phyloP scores from a whole-genome alignment of 1,284 basidiomycete genomes.

The Cryptococcus sp. region DNA sequence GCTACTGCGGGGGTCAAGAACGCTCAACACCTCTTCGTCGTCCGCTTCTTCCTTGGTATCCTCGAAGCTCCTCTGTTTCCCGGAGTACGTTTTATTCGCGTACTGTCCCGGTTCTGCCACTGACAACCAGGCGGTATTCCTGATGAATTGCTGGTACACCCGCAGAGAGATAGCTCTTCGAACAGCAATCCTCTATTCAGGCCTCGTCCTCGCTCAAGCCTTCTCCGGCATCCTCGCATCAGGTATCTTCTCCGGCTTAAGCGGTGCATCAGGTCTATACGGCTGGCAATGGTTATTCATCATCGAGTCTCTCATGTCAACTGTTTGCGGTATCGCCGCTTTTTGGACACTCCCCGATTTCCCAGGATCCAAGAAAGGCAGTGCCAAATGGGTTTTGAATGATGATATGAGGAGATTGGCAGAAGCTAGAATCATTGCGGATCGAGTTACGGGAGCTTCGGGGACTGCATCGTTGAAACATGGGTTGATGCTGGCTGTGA shows the following conservation, averaged over 20 bases:
- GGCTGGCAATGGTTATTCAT: constrained; percentile 24
- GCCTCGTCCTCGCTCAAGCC: constrained; percentile 11
- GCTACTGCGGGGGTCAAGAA: constrained; percentile 24
- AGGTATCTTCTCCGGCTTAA: constrained; percentile 16
- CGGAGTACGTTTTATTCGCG: neutral
- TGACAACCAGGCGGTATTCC: constrained; percentile 24
- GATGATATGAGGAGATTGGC: constrained; percentile 17
- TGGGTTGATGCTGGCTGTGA: constrained; percentile 15
- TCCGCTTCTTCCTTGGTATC: constrained; percentile 43
- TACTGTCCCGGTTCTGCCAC: constrained; percentile 20
- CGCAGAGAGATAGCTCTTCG: constrained; percentile 17
- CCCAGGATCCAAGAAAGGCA: constrained; percentile 24
- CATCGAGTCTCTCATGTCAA: constrained; percentile 31
- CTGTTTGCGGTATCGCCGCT: constrained; percentile 10
- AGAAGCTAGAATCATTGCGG: constrained; percentile 16
- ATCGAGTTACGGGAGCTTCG: too few relatives aligned
- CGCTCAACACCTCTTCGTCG: constrained; percentile 26
- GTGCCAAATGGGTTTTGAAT: constrained; percentile 23
- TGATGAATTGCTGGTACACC: constrained; percentile 36
- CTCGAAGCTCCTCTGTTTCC: constrained; percentile 21
- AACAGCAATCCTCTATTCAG: constrained; percentile 10
- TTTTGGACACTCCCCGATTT: constrained; percentile 25
- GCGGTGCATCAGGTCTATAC: constrained; percentile 6
- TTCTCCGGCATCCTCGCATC: constrained; percentile 19
- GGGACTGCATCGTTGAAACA: constrained; percentile 5